These are phyloP conservation scores for Brassica rapa DNA, from an alignment of 345 rosid species.

Conservation along the genomic window DNA sequence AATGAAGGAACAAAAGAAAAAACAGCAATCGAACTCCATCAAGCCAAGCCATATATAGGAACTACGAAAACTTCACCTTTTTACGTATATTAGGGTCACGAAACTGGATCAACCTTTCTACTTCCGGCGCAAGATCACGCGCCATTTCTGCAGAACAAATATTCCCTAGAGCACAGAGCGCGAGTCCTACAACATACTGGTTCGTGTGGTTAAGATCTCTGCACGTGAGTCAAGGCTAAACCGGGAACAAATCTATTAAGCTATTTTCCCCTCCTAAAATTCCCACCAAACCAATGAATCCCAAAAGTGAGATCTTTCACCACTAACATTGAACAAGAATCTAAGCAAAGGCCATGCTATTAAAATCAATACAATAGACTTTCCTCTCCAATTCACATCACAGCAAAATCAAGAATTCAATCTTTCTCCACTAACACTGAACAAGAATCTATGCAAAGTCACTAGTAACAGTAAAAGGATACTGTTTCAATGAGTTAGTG, in stretches of 20 bases:
- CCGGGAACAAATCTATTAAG: neutral
- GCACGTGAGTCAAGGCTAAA: slow-evolving; percentile 59
- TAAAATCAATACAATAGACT: neutral
- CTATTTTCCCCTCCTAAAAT: neutral
- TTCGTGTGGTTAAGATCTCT: slow-evolving; percentile 98
- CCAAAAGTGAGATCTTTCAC: neutral
- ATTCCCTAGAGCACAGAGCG: slow-evolving; percentile 99
- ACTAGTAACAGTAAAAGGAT: slow-evolving; percentile 51
- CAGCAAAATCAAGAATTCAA: neutral
- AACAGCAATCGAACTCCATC: neutral
- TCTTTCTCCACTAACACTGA: neutral
- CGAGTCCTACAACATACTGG: slow-evolving; percentile 98
- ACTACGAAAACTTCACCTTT: slow-evolving; percentile 56
- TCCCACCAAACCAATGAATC: neutral
- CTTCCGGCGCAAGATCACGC: slow-evolving; percentile 99
- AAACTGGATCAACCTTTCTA: slow-evolving; percentile 91
- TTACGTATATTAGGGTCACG: slow-evolving; percentile 98
- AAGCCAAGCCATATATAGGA: neutral
- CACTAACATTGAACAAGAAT: neutral
- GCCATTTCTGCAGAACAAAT: slow-evolving; percentile 99
- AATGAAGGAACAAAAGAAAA: slow-evolving; percentile 15
- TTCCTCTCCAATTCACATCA: slow-evolving; percentile 1
- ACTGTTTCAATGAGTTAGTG: slow-evolving; percentile 99
- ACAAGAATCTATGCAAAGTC: neutral
- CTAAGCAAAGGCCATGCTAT: neutral